A percentile compares a stretch with the other conserved stretches of the same genome.
These are phyloP conservation scores for Neoscytalidium dimidiatum DNA, from an alignment of 2,329 filamentous ascomycete species.

Conservation along the genomic window DNA sequence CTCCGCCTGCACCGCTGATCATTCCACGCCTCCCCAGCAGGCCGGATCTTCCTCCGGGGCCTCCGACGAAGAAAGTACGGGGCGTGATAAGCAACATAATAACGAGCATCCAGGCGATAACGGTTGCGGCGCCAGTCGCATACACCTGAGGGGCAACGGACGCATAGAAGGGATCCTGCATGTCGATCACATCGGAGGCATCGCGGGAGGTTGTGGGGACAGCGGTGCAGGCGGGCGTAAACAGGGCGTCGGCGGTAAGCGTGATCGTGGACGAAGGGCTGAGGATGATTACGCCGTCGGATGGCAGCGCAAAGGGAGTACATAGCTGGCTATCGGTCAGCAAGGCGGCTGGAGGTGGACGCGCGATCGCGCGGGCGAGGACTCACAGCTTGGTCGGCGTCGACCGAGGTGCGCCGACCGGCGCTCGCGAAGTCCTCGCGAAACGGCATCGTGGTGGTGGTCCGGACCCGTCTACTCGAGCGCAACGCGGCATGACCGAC, in stretches of 20 bases:
- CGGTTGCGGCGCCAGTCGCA: conserved; percentile 85
- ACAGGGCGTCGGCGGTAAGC: conserved; percentile 61
- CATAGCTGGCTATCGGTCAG: conserved; percentile 50
- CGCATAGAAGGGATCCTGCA: conserved; percentile 86
- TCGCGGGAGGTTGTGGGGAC: conserved; percentile 37
- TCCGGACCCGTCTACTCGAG: conserved; percentile 7
- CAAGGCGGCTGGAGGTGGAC: neutral
- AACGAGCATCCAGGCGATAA: conserved; percentile 87
- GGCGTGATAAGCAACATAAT: conserved; percentile 94
- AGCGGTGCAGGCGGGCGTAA: conserved; percentile 56
- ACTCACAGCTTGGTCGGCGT: conserved; percentile 14
- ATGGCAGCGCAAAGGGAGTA: conserved; percentile 63
- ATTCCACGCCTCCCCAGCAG: conserved; percentile 81
- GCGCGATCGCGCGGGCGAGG: neutral
- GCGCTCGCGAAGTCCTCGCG: conserved; percentile 18
- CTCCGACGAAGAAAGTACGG: conserved; percentile 87
- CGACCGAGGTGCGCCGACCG: conserved; percentile 14
- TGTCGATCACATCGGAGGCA: conserved; percentile 52
- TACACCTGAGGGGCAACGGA: conserved; percentile 93
- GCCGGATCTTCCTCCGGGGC: conserved; percentile 65
- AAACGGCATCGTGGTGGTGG: conserved; percentile 17
- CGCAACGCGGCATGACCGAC: conserved; percentile 17
- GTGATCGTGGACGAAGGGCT: conserved; percentile 58
- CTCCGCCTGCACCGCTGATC: conserved; percentile 70
- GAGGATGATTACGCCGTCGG: conserved; percentile 58